Evolutionary conservation across 192 early-diverging fungal genomes (phyloP), one percentile per base, ranked within the genome.

Genomic region (Coemansia sp.): DNA sequence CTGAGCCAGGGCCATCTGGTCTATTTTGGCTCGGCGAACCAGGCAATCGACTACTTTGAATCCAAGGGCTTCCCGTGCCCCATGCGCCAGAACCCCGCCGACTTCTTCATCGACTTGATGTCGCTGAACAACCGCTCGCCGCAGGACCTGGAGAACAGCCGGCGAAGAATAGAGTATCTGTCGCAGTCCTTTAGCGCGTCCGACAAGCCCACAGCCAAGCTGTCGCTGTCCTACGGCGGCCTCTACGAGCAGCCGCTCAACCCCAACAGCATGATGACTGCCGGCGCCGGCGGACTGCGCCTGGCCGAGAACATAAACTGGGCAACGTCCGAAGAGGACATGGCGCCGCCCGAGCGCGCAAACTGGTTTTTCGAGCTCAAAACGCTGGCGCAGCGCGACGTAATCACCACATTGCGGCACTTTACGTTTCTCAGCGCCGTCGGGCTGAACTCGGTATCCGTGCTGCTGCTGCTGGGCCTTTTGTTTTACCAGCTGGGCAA

Each of bases 31-130:
- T 82, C 88, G 21, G 83, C 87, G 4, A 56, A 50, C 8, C 64
- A 72, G 19, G 81, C 82, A 19, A 88, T 89, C 52, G 68, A 74
- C 18, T 88, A 92, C 64, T 92, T 98, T 67, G 78, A 83, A 52
- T 71, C 73, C 21, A 74, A 88, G 51, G 95, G 95, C 1, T 92
- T 89, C 56, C 72, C 77, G 18, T 95, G 92, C 61, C 95, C 95
- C 6, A 66, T 86, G 27, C 90, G 91, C 12, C 94, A 90, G 65
- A 98, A 98, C 62, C 88, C 94, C 44, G 95, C 95, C 11, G 95
- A 98, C 62, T 95, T 77, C 57, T 71, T 82, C 52, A 77, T 82
- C 33, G 80, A 82, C 60, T 14, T 77, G 21, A 72, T 80, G 77
- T 73, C 77, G 56, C 70, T 80, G 18, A 73, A 80, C 60, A 72